phyloP scores from a whole-genome alignment of 2,329 filamentous ascomycete species.

The Botrytis medusae region DNA sequence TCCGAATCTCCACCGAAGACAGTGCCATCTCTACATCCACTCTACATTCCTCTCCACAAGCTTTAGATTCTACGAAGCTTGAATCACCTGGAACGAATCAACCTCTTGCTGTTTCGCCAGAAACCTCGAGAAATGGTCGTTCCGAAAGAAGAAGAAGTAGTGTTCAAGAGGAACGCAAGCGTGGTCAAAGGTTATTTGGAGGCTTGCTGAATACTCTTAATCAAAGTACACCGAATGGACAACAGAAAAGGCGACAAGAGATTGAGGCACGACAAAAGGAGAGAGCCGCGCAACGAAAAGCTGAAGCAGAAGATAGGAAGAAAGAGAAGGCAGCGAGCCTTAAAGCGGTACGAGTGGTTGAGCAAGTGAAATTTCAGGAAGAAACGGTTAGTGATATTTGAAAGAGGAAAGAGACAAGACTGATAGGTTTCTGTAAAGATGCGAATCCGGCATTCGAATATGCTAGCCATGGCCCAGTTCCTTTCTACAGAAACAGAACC shows the following conservation, averaged over 20 bases:
- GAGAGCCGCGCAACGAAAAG: constrained; percentile 69
- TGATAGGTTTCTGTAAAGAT: constrained; percentile 41
- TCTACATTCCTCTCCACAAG: constrained; percentile 37
- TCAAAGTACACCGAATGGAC: constrained; percentile 62
- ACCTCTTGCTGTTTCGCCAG: constrained; percentile 1
- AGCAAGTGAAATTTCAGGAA: constrained; percentile 75
- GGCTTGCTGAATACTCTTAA: constrained; percentile 62
- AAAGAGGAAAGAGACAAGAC: constrained; percentile 10
- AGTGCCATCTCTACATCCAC: constrained; percentile 27
- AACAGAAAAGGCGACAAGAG: constrained; percentile 70
- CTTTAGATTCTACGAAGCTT: constrained; percentile 23
- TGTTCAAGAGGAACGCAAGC: constrained; percentile 74
- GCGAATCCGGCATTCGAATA: constrained; percentile 69
- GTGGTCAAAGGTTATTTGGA: constrained; percentile 83
- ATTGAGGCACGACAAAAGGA: constrained; percentile 81
- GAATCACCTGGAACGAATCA: constrained; percentile 18
- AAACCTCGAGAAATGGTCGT: constrained; percentile 23
- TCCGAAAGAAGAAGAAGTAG: constrained; percentile 45
- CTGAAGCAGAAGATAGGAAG: constrained; percentile 67
- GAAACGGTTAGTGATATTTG: constrained; percentile 61
- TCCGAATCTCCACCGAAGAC: constrained; percentile 45
- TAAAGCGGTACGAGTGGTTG: constrained; percentile 58
- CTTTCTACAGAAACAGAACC: constrained; percentile 72
- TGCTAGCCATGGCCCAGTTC: constrained; percentile 70
- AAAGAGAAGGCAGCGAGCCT: constrained; percentile 65